phyloP scores from a whole-genome alignment of 345 rosid genomes.

The Gossypium longicalyx region DNA sequence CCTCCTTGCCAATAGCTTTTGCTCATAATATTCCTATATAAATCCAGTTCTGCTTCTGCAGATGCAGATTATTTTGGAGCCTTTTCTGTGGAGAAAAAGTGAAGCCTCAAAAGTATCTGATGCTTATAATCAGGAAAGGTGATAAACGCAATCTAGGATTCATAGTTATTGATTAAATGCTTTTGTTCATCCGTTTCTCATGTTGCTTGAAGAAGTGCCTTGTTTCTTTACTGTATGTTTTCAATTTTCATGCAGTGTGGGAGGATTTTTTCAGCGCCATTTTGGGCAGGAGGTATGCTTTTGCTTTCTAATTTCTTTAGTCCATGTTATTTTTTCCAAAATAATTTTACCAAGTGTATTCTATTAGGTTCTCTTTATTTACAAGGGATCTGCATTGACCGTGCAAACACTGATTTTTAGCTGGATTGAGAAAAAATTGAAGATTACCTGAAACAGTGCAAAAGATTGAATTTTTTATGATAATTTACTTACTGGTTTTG shows the following conservation, averaged over 20 bases:
- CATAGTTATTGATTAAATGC: not conserved
- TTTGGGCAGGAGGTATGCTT: conserved; percentile 60
- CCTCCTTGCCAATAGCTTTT: not conserved
- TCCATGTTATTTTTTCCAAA: not conserved
- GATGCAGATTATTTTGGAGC: conserved; percentile 56
- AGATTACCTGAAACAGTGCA: not conserved
- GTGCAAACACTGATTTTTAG: not conserved
- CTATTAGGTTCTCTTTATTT: not conserved
- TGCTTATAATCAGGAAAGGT: conserved; percentile 45
- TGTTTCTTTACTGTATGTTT: conserved; percentile 9
- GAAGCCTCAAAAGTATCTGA: conserved; percentile 29
- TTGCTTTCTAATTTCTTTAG: conserved; percentile 8
- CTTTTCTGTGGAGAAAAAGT: conserved; percentile 57
- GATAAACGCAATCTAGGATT: not conserved
- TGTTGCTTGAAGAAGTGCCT: conserved; percentile 4
- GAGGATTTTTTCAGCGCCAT: conserved; percentile 62
- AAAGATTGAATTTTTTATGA: conserved; percentile 9
- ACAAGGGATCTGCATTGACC: not conserved
- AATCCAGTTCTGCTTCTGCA: conserved; percentile 23
- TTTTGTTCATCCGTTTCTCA: not conserved
- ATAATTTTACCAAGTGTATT: not conserved
- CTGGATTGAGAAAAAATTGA: not conserved
- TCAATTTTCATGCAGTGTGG: conserved; percentile 45
- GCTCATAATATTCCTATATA: not conserved
- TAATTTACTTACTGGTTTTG: not conserved